phyloP scores from a whole-genome alignment of 352 stramenopile species.

The Globisporangium paroecandrum region DNA sequence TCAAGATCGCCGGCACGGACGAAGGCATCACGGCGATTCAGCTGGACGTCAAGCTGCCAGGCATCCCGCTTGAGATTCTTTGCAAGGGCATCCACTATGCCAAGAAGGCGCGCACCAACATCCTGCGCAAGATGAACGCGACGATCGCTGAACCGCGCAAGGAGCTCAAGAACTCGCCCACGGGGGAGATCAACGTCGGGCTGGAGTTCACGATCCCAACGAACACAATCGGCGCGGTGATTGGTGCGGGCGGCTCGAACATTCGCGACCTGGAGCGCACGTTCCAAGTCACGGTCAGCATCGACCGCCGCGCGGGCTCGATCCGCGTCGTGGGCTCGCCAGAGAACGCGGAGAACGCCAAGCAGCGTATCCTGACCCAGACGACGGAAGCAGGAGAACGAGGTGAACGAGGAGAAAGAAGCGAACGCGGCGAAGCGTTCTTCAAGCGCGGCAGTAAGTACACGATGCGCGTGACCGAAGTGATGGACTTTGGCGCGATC shows the following conservation, averaged over 20 bases:
- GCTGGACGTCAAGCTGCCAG: slow-evolving; percentile 94
- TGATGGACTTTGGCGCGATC: slow-evolving; percentile 95
- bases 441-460: slow-evolving; percentile 90
- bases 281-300: slow-evolving; percentile 58
- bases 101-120: slow-evolving; percentile 67
- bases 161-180: slow-evolving; percentile 47
- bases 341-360: slow-evolving; percentile 73
- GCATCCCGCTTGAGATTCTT: slow-evolving; percentile 83
- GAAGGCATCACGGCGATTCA: slow-evolving; percentile 94
- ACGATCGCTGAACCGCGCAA: slow-evolving; percentile 58
- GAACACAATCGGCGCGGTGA: slow-evolving; percentile 55
- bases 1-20: slow-evolving; percentile 94
- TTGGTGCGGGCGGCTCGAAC: slow-evolving; percentile 70
- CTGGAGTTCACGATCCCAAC: slow-evolving; percentile 63
- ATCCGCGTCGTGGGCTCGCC: slow-evolving; percentile 87
- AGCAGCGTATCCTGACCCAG: slow-evolving; percentile 59
- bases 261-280: slow-evolving; percentile 71
- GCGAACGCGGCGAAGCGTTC: slow-evolving; percentile 29
- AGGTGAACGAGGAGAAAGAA: not conserved
- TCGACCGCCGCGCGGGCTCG: slow-evolving; percentile 82
- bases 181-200: slow-evolving; percentile 36
- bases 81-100: slow-evolving; percentile 83
- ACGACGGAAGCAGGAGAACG: slow-evolving; percentile 21
- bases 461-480: slow-evolving; percentile 89
- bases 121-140: slow-evolving; percentile 85